These are phyloP conservation scores for Fremontodendron californicum DNA, from an alignment of 345 rosid genomes.

Conservation along the genomic window DNA sequence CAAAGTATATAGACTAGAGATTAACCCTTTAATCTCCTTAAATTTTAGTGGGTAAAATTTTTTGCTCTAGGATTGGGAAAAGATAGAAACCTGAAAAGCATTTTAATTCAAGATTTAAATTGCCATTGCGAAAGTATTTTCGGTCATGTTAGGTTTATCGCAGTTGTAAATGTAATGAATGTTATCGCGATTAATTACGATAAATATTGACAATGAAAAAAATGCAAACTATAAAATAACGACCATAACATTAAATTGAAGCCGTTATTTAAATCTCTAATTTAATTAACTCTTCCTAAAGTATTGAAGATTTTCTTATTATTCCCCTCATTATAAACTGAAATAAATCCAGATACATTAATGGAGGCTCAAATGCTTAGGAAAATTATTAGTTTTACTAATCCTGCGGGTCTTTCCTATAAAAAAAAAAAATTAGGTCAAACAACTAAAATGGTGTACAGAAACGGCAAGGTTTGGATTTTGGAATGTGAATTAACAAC, in stretches of 20 bases:
- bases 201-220: too few species aligned
- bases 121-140: too few species aligned
- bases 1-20: not conserved
- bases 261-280: too few species aligned
- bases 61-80: not conserved
- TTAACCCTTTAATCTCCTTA: not conserved
- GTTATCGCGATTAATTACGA: too few species aligned
- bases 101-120: not conserved
- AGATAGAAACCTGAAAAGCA: not conserved
- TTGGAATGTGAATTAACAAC: constrained; percentile 10
- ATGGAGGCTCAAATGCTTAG: not conserved
- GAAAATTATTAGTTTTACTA: not conserved
- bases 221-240: too few species aligned
- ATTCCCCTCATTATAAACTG: not conserved
- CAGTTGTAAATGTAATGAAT: too few species aligned
- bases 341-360: not conserved
- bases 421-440: constrained; percentile 9
- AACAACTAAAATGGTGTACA: constrained; percentile 1
- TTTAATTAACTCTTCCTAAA: not conserved
- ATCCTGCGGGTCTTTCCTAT: not conserved
- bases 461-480: constrained; percentile 1
- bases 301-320: not conserved
- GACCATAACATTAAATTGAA: too few species aligned
- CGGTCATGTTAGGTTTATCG: too few species aligned
- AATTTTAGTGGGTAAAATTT: not conserved